These are phyloP conservation scores for Paecilomyces dactylethromorphus DNA, from an alignment of 2,329 filamentous ascomycete genomes.

Conservation along the genomic window DNA sequence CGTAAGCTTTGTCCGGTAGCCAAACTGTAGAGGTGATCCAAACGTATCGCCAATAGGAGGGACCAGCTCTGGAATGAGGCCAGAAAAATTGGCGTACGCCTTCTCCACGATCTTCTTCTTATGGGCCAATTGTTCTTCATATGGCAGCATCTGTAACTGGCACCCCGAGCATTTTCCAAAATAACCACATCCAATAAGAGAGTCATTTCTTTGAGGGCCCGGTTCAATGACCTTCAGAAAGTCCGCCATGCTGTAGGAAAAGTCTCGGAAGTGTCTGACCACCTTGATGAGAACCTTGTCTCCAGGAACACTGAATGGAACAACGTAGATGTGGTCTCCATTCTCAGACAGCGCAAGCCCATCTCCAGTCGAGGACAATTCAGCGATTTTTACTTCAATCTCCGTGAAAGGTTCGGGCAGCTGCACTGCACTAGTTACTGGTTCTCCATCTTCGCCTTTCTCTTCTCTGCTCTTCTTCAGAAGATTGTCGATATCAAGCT, in stretches of 20 bases:
- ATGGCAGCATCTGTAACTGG: constrained; percentile 96
- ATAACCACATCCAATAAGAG: constrained; percentile 73
- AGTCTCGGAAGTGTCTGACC: constrained; percentile 59
- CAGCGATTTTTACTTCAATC: constrained; percentile 72
- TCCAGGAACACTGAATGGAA: constrained; percentile 83
- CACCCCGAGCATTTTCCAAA: constrained; percentile 85
- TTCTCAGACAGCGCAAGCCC: constrained; percentile 69
- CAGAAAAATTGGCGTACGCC: constrained; percentile 85
- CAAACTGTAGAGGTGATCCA: constrained; percentile 82
- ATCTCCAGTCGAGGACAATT: constrained; percentile 87
- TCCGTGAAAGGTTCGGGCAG: constrained; percentile 65
- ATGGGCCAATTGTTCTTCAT: constrained; percentile 73
- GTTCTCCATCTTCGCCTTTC: constrained; percentile 18
- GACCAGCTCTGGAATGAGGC: constrained; percentile 66
- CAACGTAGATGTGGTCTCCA: constrained; percentile 68
- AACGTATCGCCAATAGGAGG: constrained; percentile 78
- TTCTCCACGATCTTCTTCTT: constrained; percentile 85
- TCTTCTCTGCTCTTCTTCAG: constrained; percentile 25
- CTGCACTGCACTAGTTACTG: constrained; percentile 15
- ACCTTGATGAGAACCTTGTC: constrained; percentile 75
- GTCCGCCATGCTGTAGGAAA: constrained; percentile 71
- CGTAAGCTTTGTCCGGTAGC: constrained; percentile 93
- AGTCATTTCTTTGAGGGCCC: constrained; percentile 69
- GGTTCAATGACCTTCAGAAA: constrained; percentile 71
- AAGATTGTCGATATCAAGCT: constrained; percentile 51